Conservation (phyloP, 2,329 filamentous ascomycete species). For the Stagonosporopsis cucurbitacearum region DNA sequence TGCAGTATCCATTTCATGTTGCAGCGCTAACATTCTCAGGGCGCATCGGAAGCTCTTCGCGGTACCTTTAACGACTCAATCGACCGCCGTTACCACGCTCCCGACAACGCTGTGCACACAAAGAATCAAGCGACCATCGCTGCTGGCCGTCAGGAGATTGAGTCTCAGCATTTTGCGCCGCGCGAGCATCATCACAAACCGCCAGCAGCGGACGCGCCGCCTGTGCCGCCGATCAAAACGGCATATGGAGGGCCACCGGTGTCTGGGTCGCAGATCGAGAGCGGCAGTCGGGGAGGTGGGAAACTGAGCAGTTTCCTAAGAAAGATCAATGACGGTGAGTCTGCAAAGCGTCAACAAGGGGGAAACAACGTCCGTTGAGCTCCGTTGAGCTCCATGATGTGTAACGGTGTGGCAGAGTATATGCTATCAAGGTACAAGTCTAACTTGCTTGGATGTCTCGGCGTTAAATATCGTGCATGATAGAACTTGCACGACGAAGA, state of each 20-base stretch:
- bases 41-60: slow-evolving; percentile 45
- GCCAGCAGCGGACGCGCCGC: slow-evolving; percentile 15
- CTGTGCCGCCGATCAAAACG: slow-evolving; percentile 21
- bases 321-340: slow-evolving; percentile 26
- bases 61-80: slow-evolving; percentile 44
- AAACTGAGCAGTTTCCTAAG: slow-evolving; percentile 43
- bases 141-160: slow-evolving; percentile 41
- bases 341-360: not conserved
- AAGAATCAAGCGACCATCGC: slow-evolving; percentile 45
- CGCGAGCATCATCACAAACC: slow-evolving; percentile 19
- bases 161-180: slow-evolving; percentile 27
- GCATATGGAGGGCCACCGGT: slow-evolving; percentile 31
- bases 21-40: slow-evolving; percentile 28
- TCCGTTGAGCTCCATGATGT: not conserved
- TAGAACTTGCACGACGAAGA: too few species aligned
- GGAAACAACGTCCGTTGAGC: not conserved
- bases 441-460: not conserved
- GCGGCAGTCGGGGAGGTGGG: slow-evolving; percentile 20
- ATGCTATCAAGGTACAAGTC: too few species aligned
- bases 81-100: slow-evolving; percentile 36
- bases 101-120: slow-evolving; percentile 35
- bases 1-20: too few species aligned
- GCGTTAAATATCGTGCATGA: not conserved
- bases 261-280: slow-evolving; percentile 34
- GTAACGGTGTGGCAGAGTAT: not conserved